Conservation (phyloP, 2,329 filamentous ascomycete species). For the Zasmidium angulare region DNA sequence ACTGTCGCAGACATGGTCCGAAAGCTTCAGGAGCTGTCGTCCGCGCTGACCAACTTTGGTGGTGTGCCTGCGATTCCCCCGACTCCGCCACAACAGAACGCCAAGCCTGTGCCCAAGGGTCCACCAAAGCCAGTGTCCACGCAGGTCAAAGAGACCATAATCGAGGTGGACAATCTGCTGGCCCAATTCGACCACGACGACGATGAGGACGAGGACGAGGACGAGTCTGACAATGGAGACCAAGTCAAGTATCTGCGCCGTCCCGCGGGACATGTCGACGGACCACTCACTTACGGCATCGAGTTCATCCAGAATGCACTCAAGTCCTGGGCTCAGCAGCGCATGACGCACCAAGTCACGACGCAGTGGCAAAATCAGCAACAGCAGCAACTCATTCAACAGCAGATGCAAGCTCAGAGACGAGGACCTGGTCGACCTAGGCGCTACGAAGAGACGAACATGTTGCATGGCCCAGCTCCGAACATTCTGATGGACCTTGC, state of each 20-base stretch:
- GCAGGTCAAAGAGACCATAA: background rate
- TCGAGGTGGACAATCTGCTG: constrained; percentile 28
- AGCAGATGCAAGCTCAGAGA: constrained; percentile 15
- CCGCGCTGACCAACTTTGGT: constrained; percentile 29
- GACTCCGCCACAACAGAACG: constrained; percentile 13
- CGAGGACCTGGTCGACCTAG: constrained; percentile 28
- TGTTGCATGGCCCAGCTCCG: constrained; percentile 14
- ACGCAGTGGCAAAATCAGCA: constrained; percentile 22
- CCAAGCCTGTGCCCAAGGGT: background rate
- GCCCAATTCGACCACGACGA: constrained; percentile 25
- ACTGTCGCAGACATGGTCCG: constrained; percentile 28
- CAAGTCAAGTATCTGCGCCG: constrained; percentile 15
- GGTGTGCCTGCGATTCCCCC: constrained; percentile 23
- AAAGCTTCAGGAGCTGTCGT: constrained; percentile 27
- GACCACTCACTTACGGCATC: constrained; percentile 31
- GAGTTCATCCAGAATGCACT: constrained; percentile 36
- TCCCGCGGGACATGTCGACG: constrained; percentile 24
- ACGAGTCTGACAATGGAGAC: constrained; percentile 19
- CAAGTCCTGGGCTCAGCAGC: constrained; percentile 35
- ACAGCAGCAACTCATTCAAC: constrained; percentile 15
- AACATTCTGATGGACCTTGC: constrained; percentile 26
- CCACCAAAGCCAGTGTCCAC: constrained; percentile 1
- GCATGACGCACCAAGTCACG: constrained; percentile 23
- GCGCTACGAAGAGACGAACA: constrained; percentile 22
- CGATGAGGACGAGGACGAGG: constrained; percentile 23